phyloP scores from a whole-genome alignment of 805 yeast species.

The Ascoidea asiatica region DNA sequence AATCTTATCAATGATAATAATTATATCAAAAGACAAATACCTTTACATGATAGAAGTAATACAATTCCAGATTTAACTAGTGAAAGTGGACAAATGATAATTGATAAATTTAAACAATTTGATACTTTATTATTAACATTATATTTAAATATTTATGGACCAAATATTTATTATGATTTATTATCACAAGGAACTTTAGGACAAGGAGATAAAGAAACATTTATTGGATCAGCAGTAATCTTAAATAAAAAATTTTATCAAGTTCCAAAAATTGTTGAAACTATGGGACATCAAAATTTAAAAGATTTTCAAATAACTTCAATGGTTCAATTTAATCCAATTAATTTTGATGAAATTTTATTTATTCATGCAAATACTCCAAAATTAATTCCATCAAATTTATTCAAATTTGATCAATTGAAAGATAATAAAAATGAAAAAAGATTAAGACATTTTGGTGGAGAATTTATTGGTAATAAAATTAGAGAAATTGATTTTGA shows the following conservation, averaged over 20 bases:
- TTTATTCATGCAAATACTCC: too few species aligned
- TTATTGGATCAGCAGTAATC: slow-evolving; percentile 51
- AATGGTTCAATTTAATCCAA: too few species aligned
- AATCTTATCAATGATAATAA: too few species aligned
- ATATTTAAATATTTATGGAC: slow-evolving; percentile 58
- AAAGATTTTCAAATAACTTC: too few species aligned
- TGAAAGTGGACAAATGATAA: slow-evolving; percentile 58
- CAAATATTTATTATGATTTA: slow-evolving; percentile 50
- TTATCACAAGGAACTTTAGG: slow-evolving; percentile 65
- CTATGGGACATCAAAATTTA: slow-evolving; percentile 29
- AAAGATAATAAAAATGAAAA: too few species aligned
- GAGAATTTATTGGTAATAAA: too few species aligned
- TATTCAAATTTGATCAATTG: too few species aligned
- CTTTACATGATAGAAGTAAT: slow-evolving; percentile 49
- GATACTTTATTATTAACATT: slow-evolving; percentile 43
- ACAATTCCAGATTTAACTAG: slow-evolving; percentile 54
- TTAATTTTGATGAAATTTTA: too few species aligned
- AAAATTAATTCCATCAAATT: too few species aligned
- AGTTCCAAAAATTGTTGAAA: slow-evolving; percentile 23
- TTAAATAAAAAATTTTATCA: slow-evolving; percentile 38
- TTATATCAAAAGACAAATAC: slow-evolving; percentile 20
- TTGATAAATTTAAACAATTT: slow-evolving; percentile 46
- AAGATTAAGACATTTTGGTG: too few species aligned
- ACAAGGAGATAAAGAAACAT: slow-evolving; percentile 73
- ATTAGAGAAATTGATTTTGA: too few species aligned